phyloP scores from a whole-genome alignment of 2,329 filamentous ascomycete species.

The Diaporthe humulicola region DNA sequence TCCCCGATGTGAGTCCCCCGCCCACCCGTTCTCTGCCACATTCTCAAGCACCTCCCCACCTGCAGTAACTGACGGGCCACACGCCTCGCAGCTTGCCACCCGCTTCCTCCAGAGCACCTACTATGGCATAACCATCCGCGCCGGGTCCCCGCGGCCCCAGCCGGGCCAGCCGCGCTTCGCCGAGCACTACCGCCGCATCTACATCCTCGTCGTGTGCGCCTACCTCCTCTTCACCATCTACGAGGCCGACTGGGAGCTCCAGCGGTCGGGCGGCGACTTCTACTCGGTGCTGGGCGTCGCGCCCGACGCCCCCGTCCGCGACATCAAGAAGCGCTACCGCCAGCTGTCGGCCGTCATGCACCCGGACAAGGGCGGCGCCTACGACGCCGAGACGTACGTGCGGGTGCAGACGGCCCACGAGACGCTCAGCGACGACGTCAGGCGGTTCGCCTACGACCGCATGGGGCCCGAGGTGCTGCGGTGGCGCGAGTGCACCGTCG shows the following conservation, averaged over 20 bases:
- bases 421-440: constrained; percentile 80
- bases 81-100: constrained; percentile 75
- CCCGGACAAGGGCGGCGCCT: constrained; percentile 79
- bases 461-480: constrained; percentile 80
- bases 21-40: constrained; percentile 16
- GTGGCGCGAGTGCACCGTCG: constrained; percentile 76
- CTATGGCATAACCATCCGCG: constrained; percentile 90
- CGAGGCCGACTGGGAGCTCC: constrained; percentile 88
- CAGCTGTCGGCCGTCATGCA: constrained; percentile 80
- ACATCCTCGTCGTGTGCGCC: constrained; percentile 82
- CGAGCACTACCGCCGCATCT: constrained; percentile 84
- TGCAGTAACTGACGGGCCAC: constrained; percentile 22
- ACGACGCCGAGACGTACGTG: constrained; percentile 73
- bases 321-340: constrained; percentile 88
- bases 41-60: constrained; percentile 8
- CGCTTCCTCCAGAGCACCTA: constrained; percentile 83
- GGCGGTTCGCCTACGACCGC: constrained; percentile 89
- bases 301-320: constrained; percentile 76
- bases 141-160: constrained; percentile 83
- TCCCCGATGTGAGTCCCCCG: constrained; percentile 61
- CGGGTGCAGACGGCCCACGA: constrained; percentile 88
- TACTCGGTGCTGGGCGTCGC: constrained; percentile 83
- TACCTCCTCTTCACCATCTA: constrained; percentile 95
- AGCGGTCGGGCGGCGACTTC: constrained; percentile 75
- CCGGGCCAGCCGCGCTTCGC: constrained; percentile 77